phyloP scores from a whole-genome alignment of 768 basidiomycete genomes.

The Lactarius sp. region DNA sequence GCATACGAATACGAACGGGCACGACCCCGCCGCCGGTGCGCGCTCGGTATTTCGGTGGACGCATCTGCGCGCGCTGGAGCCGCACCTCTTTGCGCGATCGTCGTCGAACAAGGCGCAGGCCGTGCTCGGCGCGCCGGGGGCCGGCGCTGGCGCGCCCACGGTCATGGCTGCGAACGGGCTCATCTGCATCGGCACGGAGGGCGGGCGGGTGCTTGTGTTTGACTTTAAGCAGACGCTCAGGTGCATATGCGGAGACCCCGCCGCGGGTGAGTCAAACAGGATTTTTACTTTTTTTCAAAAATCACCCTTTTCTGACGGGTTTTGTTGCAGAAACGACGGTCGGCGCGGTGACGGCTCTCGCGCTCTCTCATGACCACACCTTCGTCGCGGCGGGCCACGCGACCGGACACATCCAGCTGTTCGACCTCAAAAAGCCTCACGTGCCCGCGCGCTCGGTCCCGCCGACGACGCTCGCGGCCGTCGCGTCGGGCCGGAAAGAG shows the following conservation, averaged over 20 bases:
- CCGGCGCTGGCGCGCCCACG: conserved; percentile 57
- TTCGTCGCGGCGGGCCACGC: conserved; percentile 87
- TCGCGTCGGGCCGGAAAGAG: conserved; percentile 75
- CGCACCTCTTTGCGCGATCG: conserved; percentile 49
- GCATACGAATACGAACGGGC: conserved; percentile 14
- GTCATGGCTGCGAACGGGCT: conserved; percentile 82
- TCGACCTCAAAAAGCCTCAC: conserved; percentile 67
- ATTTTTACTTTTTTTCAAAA: neutral
- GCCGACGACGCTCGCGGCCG: conserved; percentile 62
- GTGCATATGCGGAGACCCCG: conserved; percentile 70
- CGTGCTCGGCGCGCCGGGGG: conserved; percentile 51
- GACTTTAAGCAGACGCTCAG: conserved; percentile 86
- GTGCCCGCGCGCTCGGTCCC: conserved; percentile 62
- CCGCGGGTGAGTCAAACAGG: conserved; percentile 42
- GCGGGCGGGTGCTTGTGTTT: conserved; percentile 75
- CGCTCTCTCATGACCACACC: conserved; percentile 90
- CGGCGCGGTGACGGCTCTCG: conserved; percentile 83
- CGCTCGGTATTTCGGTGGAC: conserved; percentile 77
- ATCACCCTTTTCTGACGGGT: too few relatives aligned
- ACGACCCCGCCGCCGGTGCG: conserved; percentile 25
- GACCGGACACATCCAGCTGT: conserved; percentile 81
- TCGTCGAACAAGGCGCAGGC: conserved; percentile 56
- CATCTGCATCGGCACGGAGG: conserved; percentile 83
- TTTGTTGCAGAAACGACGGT: conserved; percentile 45
- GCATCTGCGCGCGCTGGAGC: conserved; percentile 51